Evolutionary conservation across 345 rosid genomes (phyloP).

Genomic region (Syzygium jambos): DNA sequence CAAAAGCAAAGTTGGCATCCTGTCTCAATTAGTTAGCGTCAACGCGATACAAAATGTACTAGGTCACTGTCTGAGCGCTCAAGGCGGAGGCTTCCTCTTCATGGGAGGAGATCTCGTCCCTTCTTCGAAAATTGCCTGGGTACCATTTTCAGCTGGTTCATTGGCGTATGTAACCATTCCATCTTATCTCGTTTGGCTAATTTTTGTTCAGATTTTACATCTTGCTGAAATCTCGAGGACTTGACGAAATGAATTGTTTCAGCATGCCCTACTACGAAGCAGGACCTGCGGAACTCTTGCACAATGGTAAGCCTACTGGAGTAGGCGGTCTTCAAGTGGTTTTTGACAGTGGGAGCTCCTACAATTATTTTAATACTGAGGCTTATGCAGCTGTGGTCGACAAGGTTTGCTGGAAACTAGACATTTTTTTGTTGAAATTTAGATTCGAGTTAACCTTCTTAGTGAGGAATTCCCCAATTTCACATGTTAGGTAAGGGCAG

Average conservation of each 20-base stretch:
- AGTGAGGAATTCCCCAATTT: not conserved
- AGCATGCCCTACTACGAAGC: conserved; percentile 53
- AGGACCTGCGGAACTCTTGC: conserved; percentile 65
- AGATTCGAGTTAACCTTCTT: not conserved
- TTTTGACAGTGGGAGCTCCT: conserved; percentile 85
- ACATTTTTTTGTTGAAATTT: not conserved
- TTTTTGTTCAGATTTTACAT: not conserved
- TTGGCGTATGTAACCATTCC: conserved; percentile 23
- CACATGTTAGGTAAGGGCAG: conserved; percentile 19
- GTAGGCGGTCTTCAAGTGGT: conserved; percentile 30
- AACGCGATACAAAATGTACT: conserved; percentile 46
- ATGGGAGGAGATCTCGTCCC: conserved; percentile 56
- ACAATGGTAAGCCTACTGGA: conserved; percentile 42
- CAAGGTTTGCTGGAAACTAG: conserved; percentile 26
- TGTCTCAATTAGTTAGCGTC: conserved; percentile 37
- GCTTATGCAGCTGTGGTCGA: conserved; percentile 35
- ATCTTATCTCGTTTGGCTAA: not conserved
- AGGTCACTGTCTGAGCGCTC: conserved; percentile 62
- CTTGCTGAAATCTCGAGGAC: not conserved
- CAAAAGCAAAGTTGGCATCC: conserved; percentile 45
- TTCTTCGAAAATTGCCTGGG: conserved; percentile 47
- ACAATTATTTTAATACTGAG: conserved; percentile 42
- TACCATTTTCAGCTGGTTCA: conserved; percentile 23
- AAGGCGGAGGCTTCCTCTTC: conserved; percentile 71
- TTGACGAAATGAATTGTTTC: not conserved